Evolutionary conservation across 495 filamentous ascomycete genomes (phyloP), one percentile per base, ranked within the genome.

Genomic region (Rhypophila decipiens): DNA sequence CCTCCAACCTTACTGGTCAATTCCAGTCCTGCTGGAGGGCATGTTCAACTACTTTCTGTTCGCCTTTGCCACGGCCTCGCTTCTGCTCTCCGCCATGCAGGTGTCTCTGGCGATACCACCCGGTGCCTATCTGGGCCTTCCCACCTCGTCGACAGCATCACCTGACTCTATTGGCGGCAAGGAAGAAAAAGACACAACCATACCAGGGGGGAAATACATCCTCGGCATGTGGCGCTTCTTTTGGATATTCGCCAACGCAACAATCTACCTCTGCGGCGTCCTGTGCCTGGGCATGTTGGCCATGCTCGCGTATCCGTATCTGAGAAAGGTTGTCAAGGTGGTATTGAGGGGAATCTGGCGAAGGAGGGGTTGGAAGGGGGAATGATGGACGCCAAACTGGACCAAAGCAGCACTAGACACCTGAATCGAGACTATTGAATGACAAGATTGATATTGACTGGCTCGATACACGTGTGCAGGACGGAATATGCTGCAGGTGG

Each of bases 1-100:
- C 18, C 36, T 39, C n/a, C 36, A 39, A 15, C 36, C 36, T 8
- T 39, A 39, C 36, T 39, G 36, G 36, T 39, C 36, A 7, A 39
- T 39, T 5, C 36, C 36, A 7, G 36, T 39, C 5, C 36, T 39
- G 9, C 36, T 39, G 36, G 36, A 39, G 36, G 36, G 36, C 36
- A 39, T 39, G 36, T 39, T 39, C n/a, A 39, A 39, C 36, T 39
- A 39, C 18, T 19, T 39, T 15, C n/a, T 39, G 36, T 39, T 39
- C 18, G 36, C 12, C 36, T 39, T 39, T 19, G 36, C 36, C 5
- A 39, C 36, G 12, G 36, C 18, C 36, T 7, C 5, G 9, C 36
- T 39, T 39, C 9, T 39, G 18, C n/a, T 39, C 5, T 39, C 36
- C 9, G 36, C 36, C 7, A 39, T 39, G 36, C 36, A 39, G 36